Conservation (phyloP, 208 protist species). For the Trypanosoma conorhini region DNA sequence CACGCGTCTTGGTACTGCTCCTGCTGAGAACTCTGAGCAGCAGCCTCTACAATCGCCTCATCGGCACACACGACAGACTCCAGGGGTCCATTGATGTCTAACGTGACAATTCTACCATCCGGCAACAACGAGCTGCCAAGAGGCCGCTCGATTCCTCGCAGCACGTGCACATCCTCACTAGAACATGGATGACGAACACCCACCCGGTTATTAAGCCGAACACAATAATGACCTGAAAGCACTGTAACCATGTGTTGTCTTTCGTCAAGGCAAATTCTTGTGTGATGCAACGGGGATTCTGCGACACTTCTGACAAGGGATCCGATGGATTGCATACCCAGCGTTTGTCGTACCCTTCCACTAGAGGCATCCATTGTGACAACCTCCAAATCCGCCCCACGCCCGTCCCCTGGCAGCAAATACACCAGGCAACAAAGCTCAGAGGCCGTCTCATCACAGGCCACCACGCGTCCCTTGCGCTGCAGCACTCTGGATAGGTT, state of each 20-base stretch:
- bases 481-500: conserved; percentile 53
- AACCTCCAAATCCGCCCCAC: conserved; percentile 41
- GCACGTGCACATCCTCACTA: conserved; percentile 63
- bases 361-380: conserved; percentile 49
- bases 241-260: conserved; percentile 43
- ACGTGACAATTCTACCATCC: conserved; percentile 53
- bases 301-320: conserved; percentile 43
- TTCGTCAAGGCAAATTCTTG: conserved; percentile 57
- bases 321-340: conserved; percentile 56
- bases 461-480: conserved; percentile 37
- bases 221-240: conserved; percentile 49
- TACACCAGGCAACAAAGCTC: conserved; percentile 47
- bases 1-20: conserved; percentile 3
- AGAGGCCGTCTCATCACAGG: conserved; percentile 47
- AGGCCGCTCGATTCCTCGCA: conserved; percentile 33
- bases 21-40: neutral
- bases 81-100: conserved; percentile 54
- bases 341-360: conserved; percentile 57
- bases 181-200: conserved; percentile 68
- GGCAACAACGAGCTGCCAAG: conserved; percentile 43
- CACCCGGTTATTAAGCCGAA: conserved; percentile 80
- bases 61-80: conserved; percentile 26
- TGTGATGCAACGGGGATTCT: conserved; percentile 52
- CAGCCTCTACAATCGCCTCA: conserved; percentile 8
- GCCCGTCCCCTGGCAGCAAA: conserved; percentile 21